Base-by-base conservation (phyloP, 768 basidiomycete species). In the Tylopilus sp. region DNA sequence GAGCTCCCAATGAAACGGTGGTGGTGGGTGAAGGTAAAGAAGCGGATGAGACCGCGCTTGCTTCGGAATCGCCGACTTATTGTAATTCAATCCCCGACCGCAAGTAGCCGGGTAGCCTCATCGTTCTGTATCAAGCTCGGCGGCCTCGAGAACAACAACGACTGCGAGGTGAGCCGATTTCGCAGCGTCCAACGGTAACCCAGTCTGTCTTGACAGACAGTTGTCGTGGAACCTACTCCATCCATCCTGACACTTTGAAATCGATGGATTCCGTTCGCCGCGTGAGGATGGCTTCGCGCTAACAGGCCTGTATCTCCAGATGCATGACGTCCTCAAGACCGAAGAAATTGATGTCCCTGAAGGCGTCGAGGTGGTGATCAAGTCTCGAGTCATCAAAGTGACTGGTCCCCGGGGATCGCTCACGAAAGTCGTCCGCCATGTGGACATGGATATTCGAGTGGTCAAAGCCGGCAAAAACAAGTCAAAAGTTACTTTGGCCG, bases 281-380 rank as follows among this genome's bases (percentile, higher is more conserved):
- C 45, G 36, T 37, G 50, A 60, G 63, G 76, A 75, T 75, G 48
- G 62, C 50, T 52, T 55, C 61, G 58, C 63, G 57, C 67, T 71
- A 29, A 68, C 57, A 21, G 19, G 31, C 17, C 24, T 55, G 17
- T 53, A 50, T 56, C 50, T 56, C n/a, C 66, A 92, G 89, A 93
- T 93, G 91, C 87, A 87, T 76, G 90, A 92, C 84, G 81, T 93
- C 69, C 83, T 90, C 78, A 81, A 90, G 78, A 92, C 88, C 51
- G 93, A 96, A 87, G 91, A 91, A 72, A 85, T 95, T 76, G 82
- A 84, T 38, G 83, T 96, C 63, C 93, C 93, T 54, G 85, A 87
- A 67, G 85, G 82, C 64, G 86, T 99, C 66, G 83, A 86, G 42
- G 84, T 98, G 60, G 71, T 77, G 69, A 82, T 98, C 76, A 97